Evolutionary conservation across 1,284 basidiomycete species (phyloP).

Genomic region (Pterulicium gracile): DNA sequence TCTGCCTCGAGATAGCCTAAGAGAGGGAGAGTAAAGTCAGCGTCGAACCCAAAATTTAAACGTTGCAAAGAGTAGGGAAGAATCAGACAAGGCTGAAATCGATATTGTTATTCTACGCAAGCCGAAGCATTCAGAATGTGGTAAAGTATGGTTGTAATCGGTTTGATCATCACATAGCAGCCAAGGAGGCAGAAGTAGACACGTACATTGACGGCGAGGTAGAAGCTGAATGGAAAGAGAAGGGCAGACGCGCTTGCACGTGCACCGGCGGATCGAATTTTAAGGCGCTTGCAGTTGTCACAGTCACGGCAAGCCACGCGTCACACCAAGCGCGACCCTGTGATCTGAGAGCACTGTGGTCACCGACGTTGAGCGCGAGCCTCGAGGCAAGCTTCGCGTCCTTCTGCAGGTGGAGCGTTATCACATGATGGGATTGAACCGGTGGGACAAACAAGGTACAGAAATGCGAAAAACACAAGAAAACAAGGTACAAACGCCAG

Average conservation of each 20-base stretch:
- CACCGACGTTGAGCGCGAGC: no score
- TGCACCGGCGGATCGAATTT: no score
- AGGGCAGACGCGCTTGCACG: no score
- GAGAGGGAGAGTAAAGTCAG: background rate
- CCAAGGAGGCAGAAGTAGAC: conserved; percentile 26
- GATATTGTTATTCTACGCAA: background rate
- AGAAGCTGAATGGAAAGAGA: no score
- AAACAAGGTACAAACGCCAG: background rate
- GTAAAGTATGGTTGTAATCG: background rate
- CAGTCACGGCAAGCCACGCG: no score
- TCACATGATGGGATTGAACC: no score
- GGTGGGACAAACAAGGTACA: conserved; percentile 63
- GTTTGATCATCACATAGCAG: conserved; percentile 11
- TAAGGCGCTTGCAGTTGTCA: no score
- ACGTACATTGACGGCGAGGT: no score
- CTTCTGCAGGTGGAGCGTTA: no score
- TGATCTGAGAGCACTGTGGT: no score
- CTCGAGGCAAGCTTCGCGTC: no score
- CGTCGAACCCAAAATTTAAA: background rate
- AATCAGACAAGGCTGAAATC: background rate
- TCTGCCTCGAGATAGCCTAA: background rate
- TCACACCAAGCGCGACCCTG: no score
- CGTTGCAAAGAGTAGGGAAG: background rate
- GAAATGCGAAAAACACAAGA: conserved; percentile 5
- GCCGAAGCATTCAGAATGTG: background rate